Base-by-base conservation (phyloP, 768 basidiomycete species). In the Omphalotus guepiniiformis region DNA sequence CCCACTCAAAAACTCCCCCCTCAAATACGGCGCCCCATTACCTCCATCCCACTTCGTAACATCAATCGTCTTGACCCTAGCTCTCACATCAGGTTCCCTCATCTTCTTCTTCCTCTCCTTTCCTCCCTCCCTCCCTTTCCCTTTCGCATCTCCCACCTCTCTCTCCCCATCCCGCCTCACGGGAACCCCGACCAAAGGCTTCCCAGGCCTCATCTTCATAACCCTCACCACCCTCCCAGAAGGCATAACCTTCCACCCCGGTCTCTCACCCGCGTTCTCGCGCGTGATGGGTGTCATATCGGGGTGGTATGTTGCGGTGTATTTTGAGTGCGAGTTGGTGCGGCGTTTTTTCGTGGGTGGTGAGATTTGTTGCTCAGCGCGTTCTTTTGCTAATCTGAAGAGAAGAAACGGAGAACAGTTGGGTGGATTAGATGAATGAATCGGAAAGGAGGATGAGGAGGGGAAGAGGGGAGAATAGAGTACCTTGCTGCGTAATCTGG, bases 231-330 rank as follows among this genome's bases (percentile, higher is more conserved):
- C 65, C 9, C 85, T 75, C 0, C 84, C 83, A 3, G 83, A 74
- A 2, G 80, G 63, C 0, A 86, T 87, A 35, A 80, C 76, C 42
- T 74, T 76, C 91, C 91, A 93, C 6, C 83, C 84, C 0, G 66
- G 62, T 5, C 75, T 78, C 12, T 58, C 56, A 6, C 61, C 61
- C 6, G 70, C 82, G 35, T 79, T 84, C 51, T 78, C 76, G 0
- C 73, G 73, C 0, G 84, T 84, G 16, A 81, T 70, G 19, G 78
- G 73, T 0, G 78, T 69, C 81, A 91, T 88, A 53, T 87, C 83
- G 15, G 66, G 53, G 0, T n/a, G n/a, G n/a, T n/a, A n/a, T n/a
- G n/a, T n/a, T n/a, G n/a, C n/a, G n/a, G n/a, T n/a, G n/a, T n/a
- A n/a, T n/a, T n/a, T 68, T 22, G 21, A 25, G 30, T 63, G 54